A percentile compares a stretch with the other conserved stretches of the same genome.
These are phyloP conservation scores for Lachnellula suecica DNA, from an alignment of 2,329 filamentous ascomycete genomes.

Conservation along the genomic window DNA sequence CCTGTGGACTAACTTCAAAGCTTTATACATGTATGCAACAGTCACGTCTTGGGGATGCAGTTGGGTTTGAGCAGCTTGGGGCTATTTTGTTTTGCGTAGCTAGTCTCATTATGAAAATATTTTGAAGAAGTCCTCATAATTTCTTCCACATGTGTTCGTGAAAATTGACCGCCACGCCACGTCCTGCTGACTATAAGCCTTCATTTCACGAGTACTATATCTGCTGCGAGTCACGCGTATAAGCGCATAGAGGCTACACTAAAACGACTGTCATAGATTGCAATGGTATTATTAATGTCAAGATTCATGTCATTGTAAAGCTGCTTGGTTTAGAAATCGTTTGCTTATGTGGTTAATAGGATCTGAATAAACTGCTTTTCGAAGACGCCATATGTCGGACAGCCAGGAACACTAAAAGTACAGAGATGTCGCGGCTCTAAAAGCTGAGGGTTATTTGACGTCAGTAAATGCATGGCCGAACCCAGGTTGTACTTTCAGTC, in stretches of 20 bases:
- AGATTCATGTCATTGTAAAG: background rate
- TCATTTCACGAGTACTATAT: background rate
- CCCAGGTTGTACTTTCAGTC: background rate
- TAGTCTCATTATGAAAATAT: too few species aligned
- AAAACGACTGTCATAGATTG: background rate
- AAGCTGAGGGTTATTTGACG: background rate
- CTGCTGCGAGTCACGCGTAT: background rate
- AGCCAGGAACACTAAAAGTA: slow-evolving; percentile 13
- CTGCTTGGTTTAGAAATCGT: background rate
- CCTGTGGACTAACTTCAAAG: background rate
- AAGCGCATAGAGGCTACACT: background rate
- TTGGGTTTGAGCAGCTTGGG: too few species aligned
- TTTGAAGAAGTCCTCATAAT: too few species aligned
- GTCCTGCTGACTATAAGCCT: too few species aligned
- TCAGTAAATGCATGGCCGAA: background rate
- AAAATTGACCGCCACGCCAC: too few species aligned
- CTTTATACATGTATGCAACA: background rate
- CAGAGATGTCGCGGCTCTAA: slow-evolving; percentile 5
- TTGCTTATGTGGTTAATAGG: background rate
- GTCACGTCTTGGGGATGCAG: background rate
- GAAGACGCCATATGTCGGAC: slow-evolving; percentile 2
- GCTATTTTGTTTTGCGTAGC: too few species aligned
- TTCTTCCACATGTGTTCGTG: too few species aligned
- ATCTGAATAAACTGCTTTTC: slow-evolving; percentile 3
- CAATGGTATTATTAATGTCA: background rate